phyloP scores from a whole-genome alignment of 208 protist genomes.

The Acanthamoeba castellanii region DNA sequence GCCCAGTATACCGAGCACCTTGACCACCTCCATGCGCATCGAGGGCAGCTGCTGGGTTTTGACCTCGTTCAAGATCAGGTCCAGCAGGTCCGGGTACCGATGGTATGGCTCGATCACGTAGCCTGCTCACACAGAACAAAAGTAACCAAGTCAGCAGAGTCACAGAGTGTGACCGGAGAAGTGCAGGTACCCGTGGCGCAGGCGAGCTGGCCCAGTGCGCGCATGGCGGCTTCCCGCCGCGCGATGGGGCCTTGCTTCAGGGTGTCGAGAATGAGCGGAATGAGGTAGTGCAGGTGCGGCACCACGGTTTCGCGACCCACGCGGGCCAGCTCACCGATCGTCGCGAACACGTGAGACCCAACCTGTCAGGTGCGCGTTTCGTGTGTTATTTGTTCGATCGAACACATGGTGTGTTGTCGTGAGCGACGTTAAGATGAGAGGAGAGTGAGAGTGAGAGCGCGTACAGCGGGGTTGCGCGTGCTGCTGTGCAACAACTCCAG shows the following conservation, averaged over 20 bases:
- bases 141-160: background rate
- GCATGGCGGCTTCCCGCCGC: slow-evolving; percentile 86
- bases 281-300: slow-evolving; percentile 87
- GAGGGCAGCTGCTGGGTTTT: slow-evolving; percentile 84
- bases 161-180: background rate
- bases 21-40: slow-evolving; percentile 90
- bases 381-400: background rate
- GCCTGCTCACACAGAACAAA: slow-evolving; percentile 47
- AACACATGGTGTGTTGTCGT: background rate
- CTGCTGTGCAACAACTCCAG: slow-evolving; percentile 85
- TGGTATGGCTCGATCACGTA: slow-evolving; percentile 89
- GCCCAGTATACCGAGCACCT: slow-evolving; percentile 93
- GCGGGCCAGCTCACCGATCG: slow-evolving; percentile 89
- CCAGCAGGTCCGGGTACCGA: slow-evolving; percentile 89
- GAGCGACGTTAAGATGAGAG: background rate
- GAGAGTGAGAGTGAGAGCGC: too few relatives aligned
- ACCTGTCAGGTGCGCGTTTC: slow-evolving; percentile 75
- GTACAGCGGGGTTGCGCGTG: background rate
- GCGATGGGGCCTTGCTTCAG: slow-evolving; percentile 87
- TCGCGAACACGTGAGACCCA: slow-evolving; percentile 84
- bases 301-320: slow-evolving; percentile 87
- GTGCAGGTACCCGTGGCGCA: slow-evolving; percentile 75
- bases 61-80: slow-evolving; percentile 88
- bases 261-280: slow-evolving; percentile 91
- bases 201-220: slow-evolving; percentile 87